These are phyloP conservation scores for Paracorniculantispora psalliotae DNA, from an alignment of 2,329 filamentous ascomycete species.

Conservation along the genomic window DNA sequence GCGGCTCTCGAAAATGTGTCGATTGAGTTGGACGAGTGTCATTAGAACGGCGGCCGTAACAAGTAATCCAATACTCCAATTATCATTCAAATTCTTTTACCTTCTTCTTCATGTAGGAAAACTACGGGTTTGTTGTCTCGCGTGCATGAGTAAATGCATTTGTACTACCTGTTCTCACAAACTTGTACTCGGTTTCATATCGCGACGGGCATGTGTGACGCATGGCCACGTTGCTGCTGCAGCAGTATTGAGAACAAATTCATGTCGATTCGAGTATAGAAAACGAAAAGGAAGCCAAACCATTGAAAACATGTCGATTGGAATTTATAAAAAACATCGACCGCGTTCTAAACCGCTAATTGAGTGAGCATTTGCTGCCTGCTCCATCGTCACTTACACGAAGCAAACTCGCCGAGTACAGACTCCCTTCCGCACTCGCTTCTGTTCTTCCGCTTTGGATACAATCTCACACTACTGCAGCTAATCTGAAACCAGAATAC, in stretches of 20 bases:
- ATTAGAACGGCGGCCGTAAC: no score
- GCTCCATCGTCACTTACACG: neutral
- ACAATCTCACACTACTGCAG: no score
- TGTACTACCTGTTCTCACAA: neutral
- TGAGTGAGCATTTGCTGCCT: no score
- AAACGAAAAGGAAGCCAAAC: no score
- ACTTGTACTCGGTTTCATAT: constrained; percentile 5
- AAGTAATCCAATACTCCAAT: no score
- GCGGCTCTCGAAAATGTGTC: no score
- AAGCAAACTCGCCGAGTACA: neutral
- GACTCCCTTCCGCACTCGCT: neutral
- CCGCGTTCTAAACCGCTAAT: no score
- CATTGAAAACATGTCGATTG: no score
- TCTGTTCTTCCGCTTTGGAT: neutral
- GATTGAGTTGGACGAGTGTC: no score
- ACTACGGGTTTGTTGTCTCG: neutral
- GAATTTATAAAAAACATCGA: no score
- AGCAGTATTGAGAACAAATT: neutral
- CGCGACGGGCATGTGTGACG: constrained; percentile 1
- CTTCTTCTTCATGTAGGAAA: neutral
- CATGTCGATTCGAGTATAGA: no score
- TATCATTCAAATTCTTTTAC: no score
- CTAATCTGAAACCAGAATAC: neutral
- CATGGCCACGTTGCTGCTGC: neutral
- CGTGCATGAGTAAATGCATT: neutral